Evolutionary conservation across 768 basidiomycete species (phyloP).

Genomic region (Boletus patriciae): DNA sequence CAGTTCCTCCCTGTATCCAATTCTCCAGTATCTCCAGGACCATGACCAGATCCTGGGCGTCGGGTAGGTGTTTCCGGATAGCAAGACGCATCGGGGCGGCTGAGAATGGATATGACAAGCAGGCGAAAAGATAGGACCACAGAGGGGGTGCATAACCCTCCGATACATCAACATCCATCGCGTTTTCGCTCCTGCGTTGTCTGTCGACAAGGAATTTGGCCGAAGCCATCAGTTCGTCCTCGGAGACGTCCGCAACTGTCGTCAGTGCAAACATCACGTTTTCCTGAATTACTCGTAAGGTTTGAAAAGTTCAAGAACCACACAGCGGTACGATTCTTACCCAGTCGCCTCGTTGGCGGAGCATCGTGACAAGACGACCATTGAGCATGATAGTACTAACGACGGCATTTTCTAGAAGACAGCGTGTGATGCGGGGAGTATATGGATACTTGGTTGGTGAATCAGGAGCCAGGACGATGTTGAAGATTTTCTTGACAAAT

Average conservation of each 20-base stretch:
- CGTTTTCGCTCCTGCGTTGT: slow-evolving; percentile 31
- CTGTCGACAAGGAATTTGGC: slow-evolving; percentile 45
- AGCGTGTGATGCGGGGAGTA: slow-evolving; percentile 54
- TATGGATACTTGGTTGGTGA: slow-evolving; percentile 42
- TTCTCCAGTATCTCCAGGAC: slow-evolving; percentile 39
- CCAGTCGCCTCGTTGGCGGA: slow-evolving; percentile 67
- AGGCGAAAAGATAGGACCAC: slow-evolving; percentile 37
- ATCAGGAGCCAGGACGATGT: slow-evolving; percentile 47
- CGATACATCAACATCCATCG: slow-evolving; percentile 40
- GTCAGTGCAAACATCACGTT: slow-evolving; percentile 52
- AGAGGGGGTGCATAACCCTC: slow-evolving; percentile 34
- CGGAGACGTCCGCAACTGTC: slow-evolving; percentile 61
- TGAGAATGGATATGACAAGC: slow-evolving; percentile 43
- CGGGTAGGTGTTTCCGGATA: slow-evolving; percentile 41
- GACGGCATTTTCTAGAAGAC: slow-evolving; percentile 55
- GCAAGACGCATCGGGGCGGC: slow-evolving; percentile 42
- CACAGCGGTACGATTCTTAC: slow-evolving; percentile 35
- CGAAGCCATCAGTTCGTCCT: slow-evolving; percentile 58
- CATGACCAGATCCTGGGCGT: slow-evolving; percentile 39
- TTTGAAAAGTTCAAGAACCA: neutral
- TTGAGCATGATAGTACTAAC: slow-evolving; percentile 64
- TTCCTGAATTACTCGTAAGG: slow-evolving; percentile 21
- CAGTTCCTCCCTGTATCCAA: slow-evolving; percentile 40
- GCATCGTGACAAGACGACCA: slow-evolving; percentile 53
- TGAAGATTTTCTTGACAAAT: slow-evolving; percentile 61